Conservation (phyloP, 495 filamentous ascomycete species). For the Elasticomyces elasticus region DNA sequence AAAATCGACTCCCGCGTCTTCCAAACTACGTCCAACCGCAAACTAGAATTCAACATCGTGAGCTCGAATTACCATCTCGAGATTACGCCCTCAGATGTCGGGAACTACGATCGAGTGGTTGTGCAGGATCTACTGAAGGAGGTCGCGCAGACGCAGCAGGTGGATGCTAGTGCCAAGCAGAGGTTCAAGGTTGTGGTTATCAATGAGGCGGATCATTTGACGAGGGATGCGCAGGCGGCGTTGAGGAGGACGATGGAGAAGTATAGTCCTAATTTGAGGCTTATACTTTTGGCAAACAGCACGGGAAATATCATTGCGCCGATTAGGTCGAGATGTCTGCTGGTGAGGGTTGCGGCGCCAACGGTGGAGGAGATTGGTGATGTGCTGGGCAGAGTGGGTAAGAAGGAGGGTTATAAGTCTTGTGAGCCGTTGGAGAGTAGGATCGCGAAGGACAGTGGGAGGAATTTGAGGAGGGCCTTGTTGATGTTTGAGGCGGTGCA, state of each 20-base stretch:
- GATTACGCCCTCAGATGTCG: constrained; percentile 96
- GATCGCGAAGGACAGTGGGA: constrained; percentile 83
- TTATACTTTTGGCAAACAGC: constrained; percentile 87
- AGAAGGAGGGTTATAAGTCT: constrained; percentile 65
- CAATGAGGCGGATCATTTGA: constrained; percentile 96
- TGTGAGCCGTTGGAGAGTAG: constrained; percentile 62
- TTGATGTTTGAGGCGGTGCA: constrained; percentile 95
- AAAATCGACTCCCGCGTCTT: constrained; percentile 65
- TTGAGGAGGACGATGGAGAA: constrained; percentile 97
- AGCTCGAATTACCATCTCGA: constrained; percentile 93
- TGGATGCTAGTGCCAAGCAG: constrained; percentile 79
- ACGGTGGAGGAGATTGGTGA: constrained; percentile 71
- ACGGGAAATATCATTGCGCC: constrained; percentile 97
- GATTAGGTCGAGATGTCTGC: constrained; percentile 76
- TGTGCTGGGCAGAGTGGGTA: constrained; percentile 63
- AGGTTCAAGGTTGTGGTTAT: constrained; percentile 97
- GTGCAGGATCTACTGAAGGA: constrained; percentile 94
- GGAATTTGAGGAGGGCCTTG: constrained; percentile 80
- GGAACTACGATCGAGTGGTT: constrained; percentile 88
- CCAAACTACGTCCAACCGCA: constrained; percentile 82
- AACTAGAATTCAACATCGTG: constrained; percentile 98
- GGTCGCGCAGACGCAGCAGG: constrained; percentile 96
- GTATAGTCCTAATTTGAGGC: constrained; percentile 84
- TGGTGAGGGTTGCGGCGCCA: constrained; percentile 86
- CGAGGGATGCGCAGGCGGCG: constrained; percentile 88